Percentiles rank a stretch among this genome's conserved stretches.
These are phyloP conservation scores for Sporothrix pseudoabietina DNA, from an alignment of 2,329 filamentous ascomycete genomes.

Conservation along the genomic window DNA sequence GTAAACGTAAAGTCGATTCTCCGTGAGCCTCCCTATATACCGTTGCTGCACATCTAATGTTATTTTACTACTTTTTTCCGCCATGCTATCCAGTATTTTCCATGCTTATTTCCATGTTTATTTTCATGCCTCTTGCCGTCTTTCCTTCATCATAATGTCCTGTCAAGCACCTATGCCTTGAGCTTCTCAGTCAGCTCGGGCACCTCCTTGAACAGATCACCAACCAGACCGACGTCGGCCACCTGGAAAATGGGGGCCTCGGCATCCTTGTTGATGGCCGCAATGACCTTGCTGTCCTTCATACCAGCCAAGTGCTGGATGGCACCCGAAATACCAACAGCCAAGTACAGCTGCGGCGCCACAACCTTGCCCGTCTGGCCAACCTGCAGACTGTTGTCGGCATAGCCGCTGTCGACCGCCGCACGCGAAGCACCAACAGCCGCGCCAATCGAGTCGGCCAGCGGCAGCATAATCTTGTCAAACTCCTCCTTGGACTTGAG, in stretches of 20 bases:
- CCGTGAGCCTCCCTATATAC: not conserved
- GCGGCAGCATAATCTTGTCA: slow-evolving; percentile 84
- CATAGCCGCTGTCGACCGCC: slow-evolving; percentile 94
- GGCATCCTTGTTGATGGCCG: slow-evolving; percentile 95
- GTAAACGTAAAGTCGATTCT: slow-evolving; percentile 17
- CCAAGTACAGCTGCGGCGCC: slow-evolving; percentile 91
- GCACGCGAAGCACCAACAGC: slow-evolving; percentile 93
- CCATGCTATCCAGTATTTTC: slow-evolving; percentile 8
- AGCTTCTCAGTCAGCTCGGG: slow-evolving; percentile 96
- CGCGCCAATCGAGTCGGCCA: slow-evolving; percentile 91
- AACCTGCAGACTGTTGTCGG: slow-evolving; percentile 97
- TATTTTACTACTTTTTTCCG: not conserved
- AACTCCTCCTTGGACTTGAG: slow-evolving; percentile 99
- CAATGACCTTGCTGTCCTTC: slow-evolving; percentile 99
- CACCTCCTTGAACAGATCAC: slow-evolving; percentile 92
- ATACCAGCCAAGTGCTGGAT: slow-evolving; percentile 98
- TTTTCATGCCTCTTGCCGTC: not conserved
- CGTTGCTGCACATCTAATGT: slow-evolving; percentile 4
- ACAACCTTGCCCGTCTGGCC: slow-evolving; percentile 99
- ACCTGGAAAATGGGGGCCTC: slow-evolving; percentile 99
- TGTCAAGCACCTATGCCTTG: slow-evolving; percentile 50
- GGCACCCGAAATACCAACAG: slow-evolving; percentile 92
- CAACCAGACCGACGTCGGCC: slow-evolving; percentile 92
- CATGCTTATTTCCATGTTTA: slow-evolving; percentile 25
- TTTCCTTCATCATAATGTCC: not conserved